These are phyloP conservation scores for Delonix regia DNA, from an alignment of 306 rosid genomes.

Conservation along the genomic window DNA sequence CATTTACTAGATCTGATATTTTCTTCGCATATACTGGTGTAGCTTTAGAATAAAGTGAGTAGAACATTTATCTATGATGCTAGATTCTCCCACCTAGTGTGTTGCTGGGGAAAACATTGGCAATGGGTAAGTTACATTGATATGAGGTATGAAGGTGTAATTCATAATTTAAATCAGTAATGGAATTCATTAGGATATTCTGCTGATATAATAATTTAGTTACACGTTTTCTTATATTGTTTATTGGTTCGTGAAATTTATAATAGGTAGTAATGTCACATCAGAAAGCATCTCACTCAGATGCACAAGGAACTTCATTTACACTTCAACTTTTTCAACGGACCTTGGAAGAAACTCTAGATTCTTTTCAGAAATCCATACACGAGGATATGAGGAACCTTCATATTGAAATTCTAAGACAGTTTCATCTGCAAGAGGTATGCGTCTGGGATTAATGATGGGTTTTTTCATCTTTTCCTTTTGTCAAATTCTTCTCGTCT, in stretches of 20 bases:
- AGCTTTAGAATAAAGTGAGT: conserved; percentile 23
- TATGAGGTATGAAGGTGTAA: not conserved
- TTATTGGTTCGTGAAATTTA: not conserved
- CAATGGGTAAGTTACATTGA: not conserved
- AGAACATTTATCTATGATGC: not conserved
- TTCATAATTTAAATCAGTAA: conserved; percentile 5
- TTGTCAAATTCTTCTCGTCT: not conserved
- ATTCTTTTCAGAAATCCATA: conserved; percentile 84
- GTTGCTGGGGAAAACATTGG: conserved; percentile 17
- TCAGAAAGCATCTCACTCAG: not conserved
- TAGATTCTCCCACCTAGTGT: conserved; percentile 13
- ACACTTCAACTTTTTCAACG: conserved; percentile 92
- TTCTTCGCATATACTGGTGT: conserved; percentile 20
- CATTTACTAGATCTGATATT: conserved; percentile 22
- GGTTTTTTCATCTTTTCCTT: conserved; percentile 10
- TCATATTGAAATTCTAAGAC: conserved; percentile 88
- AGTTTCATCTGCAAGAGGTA: conserved; percentile 96
- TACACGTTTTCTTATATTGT: not conserved
- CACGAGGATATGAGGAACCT: conserved; percentile 92
- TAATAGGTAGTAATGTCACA: not conserved
- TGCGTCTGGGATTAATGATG: conserved; percentile 24
- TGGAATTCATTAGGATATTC: conserved; percentile 1
- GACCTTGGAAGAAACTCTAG: conserved; percentile 82
- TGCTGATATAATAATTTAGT: not conserved
- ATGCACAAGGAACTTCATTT: conserved; percentile 63